A percentile compares a stretch with the other conserved stretches of the same genome.
Evolutionary conservation across 2,329 filamentous ascomycete genomes (phyloP).

Genomic region (Botryotinia convoluta): DNA sequence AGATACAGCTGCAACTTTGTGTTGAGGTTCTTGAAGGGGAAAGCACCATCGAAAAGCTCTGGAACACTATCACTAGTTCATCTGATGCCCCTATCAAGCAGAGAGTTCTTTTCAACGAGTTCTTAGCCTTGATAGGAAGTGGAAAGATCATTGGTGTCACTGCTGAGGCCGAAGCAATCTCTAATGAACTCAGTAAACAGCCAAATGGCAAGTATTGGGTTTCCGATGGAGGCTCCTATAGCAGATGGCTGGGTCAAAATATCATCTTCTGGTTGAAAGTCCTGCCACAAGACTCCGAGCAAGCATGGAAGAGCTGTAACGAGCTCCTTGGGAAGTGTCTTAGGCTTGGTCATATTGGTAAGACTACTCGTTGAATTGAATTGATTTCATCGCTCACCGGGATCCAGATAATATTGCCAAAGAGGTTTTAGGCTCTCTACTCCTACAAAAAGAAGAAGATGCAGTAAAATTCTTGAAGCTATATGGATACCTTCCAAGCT

Average conservation of each 20-base stretch:
- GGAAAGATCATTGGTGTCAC: conserved; percentile 57
- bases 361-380: neutral
- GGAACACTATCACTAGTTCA: conserved; percentile 42
- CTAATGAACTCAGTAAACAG: conserved; percentile 36
- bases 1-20: conserved; percentile 45
- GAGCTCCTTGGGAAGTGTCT: conserved; percentile 36
- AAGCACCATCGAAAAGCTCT: conserved; percentile 44
- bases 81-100: conserved; percentile 42
- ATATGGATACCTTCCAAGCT: conserved; percentile 29
- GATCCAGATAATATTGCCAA: conserved; percentile 32
- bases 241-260: conserved; percentile 36
- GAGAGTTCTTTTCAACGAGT: conserved; percentile 61
- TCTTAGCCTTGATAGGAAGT: conserved; percentile 55
- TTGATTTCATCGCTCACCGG: conserved; percentile 19
- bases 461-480: conserved; percentile 30
- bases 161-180: conserved; percentile 52
- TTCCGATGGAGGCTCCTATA: conserved; percentile 35
- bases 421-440: conserved; percentile 29
- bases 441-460: conserved; percentile 28
- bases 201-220: conserved; percentile 35
- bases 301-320: conserved; percentile 32
- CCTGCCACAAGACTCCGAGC: conserved; percentile 25
- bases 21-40: conserved; percentile 44
- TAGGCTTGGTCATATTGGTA: conserved; percentile 37
- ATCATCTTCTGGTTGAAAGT: conserved; percentile 32